These are phyloP conservation scores for Prunus kanzakura DNA, from an alignment of 306 rosid species.

Conservation along the genomic window DNA sequence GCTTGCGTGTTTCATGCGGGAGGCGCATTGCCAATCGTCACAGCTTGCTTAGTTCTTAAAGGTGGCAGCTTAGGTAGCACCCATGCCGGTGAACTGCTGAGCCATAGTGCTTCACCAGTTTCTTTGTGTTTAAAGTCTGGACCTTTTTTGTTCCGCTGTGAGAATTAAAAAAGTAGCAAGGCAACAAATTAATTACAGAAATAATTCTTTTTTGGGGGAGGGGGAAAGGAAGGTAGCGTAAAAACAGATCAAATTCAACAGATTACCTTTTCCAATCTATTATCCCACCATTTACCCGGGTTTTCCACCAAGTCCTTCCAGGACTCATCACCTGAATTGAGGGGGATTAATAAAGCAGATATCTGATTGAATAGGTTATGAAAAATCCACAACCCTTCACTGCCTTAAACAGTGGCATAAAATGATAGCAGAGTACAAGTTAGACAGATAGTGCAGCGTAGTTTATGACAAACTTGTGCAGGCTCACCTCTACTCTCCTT, in stretches of 20 bases:
- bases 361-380: background rate
- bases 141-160: conserved; percentile 33
- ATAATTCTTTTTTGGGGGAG: background rate
- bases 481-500: conserved; percentile 21
- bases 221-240: background rate
- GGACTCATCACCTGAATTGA: conserved; percentile 41
- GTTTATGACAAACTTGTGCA: background rate
- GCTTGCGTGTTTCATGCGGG: conserved; percentile 8
- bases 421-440: background rate
- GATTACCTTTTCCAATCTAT: conserved; percentile 56
- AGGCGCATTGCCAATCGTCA: conserved; percentile 1
- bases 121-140: conserved; percentile 81
- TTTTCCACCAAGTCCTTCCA: conserved; percentile 65
- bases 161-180: background rate
- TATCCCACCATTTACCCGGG: conserved; percentile 70
- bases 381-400: background rate
- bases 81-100: conserved; percentile 48
- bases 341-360: conserved; percentile 8
- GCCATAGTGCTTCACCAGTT: conserved; percentile 60
- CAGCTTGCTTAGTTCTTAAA: conserved; percentile 22
- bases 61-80: conserved; percentile 49
- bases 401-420: background rate
- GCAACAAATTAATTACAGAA: background rate
- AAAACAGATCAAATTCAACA: background rate
- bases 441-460: background rate